Evolutionary conservation across 352 stramenopile species (phyloP).

Genomic region (Globisporangium apiculatum): DNA sequence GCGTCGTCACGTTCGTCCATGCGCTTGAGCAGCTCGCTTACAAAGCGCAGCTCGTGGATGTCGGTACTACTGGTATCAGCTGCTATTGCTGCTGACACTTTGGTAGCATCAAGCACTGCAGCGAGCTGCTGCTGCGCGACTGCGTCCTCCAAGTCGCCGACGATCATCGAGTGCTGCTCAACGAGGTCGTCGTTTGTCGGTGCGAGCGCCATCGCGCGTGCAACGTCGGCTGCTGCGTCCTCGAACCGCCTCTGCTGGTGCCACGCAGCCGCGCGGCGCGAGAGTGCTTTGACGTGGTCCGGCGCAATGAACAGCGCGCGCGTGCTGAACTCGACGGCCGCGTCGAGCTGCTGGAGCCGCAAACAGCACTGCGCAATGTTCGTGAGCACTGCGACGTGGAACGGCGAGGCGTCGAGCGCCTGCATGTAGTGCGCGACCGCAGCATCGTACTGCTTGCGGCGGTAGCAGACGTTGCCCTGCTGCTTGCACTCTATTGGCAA

Average conservation of each 20-base stretch:
- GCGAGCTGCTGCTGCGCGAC: slow-evolving; percentile 27
- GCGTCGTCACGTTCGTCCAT: slow-evolving; percentile 22
- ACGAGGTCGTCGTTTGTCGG: slow-evolving; percentile 49
- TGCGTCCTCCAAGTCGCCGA: slow-evolving; percentile 64
- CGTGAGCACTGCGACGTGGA: slow-evolving; percentile 50
- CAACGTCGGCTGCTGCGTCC: slow-evolving; percentile 48
- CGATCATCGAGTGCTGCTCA: slow-evolving; percentile 67
- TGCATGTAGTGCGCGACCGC: slow-evolving; percentile 67
- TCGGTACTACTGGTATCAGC: slow-evolving; percentile 1
- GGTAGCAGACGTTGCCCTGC: slow-evolving; percentile 57
- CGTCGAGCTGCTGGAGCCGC: slow-evolving; percentile 35
- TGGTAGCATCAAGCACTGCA: background rate
- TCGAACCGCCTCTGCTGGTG: slow-evolving; percentile 41
- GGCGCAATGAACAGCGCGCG: slow-evolving; percentile 53
- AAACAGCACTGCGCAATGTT: slow-evolving; percentile 70
- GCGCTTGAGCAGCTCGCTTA: slow-evolving; percentile 33
- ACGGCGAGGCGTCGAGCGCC: slow-evolving; percentile 47
- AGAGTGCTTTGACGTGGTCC: slow-evolving; percentile 62
- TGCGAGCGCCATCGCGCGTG: slow-evolving; percentile 33
- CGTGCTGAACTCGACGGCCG: slow-evolving; percentile 64
- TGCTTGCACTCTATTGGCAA: slow-evolving; percentile 37
- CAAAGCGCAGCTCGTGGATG: slow-evolving; percentile 35
- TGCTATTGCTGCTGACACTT: background rate
- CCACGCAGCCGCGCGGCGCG: slow-evolving; percentile 43
- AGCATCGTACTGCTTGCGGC: slow-evolving; percentile 37